A percentile compares a stretch with the other conserved stretches of the same genome.
Conservation (phyloP, 1,284 basidiomycete genomes). For the Pseudozyma thailandica region DNA sequence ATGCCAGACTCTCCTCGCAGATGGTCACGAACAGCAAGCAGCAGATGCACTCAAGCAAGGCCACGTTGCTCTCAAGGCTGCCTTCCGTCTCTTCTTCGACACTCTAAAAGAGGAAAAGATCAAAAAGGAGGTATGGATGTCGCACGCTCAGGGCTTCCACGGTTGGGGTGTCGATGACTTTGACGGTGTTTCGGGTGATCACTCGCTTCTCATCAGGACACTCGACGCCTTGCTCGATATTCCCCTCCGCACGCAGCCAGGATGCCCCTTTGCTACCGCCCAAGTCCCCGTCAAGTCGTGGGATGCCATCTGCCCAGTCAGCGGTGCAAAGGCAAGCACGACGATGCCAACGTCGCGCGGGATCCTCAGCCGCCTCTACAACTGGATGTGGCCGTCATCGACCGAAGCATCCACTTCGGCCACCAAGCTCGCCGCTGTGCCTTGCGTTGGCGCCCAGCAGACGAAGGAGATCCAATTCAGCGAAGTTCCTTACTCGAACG, state of each 20-base stretch:
- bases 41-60: slow-evolving; percentile 37
- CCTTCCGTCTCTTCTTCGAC: slow-evolving; percentile 45
- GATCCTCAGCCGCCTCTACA: slow-evolving; percentile 24
- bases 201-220: slow-evolving; percentile 41
- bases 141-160: slow-evolving; percentile 49
- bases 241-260: slow-evolving; percentile 34
- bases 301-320: slow-evolving; percentile 30
- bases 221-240: slow-evolving; percentile 43
- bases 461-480: slow-evolving; percentile 46
- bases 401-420: not conserved
- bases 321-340: slow-evolving; percentile 12
- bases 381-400: slow-evolving; percentile 35
- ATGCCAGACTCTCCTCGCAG: slow-evolving; percentile 23
- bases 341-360: slow-evolving; percentile 3
- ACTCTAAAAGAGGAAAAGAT: slow-evolving; percentile 50
- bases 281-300: slow-evolving; percentile 22
- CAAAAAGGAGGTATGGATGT: slow-evolving; percentile 47
- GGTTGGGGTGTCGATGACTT: slow-evolving; percentile 49
- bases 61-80: slow-evolving; percentile 38
- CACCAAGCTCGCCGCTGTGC: slow-evolving; percentile 24
- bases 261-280: slow-evolving; percentile 40
- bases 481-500: slow-evolving; percentile 49
- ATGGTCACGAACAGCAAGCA: slow-evolving; percentile 26
- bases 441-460: slow-evolving; percentile 24
- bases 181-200: slow-evolving; percentile 49